A percentile compares a stretch with the other conserved stretches of the same genome.
These are phyloP conservation scores for Salvia splendens DNA, from an alignment of 257 asterid genomes.

Conservation along the genomic window DNA sequence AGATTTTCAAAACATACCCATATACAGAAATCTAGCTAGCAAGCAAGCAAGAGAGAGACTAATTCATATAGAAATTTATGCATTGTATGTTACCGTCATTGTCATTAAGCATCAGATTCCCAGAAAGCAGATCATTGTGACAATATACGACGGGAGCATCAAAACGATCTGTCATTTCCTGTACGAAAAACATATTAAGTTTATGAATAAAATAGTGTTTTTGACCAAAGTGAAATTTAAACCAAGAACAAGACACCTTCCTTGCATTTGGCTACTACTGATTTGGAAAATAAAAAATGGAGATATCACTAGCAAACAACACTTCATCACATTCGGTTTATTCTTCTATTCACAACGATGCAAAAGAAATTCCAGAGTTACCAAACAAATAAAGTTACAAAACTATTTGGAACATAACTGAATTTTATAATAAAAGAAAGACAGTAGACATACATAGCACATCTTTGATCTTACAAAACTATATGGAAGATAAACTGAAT, in stretches of 20 bases:
- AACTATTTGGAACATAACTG: conserved; percentile 3
- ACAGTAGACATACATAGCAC: neutral
- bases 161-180: conserved; percentile 78
- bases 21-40: conserved; percentile 9
- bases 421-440: neutral
- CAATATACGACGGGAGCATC: conserved; percentile 73
- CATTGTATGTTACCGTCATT: conserved; percentile 61
- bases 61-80: neutral
- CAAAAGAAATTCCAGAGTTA: conserved; percentile 5
- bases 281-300: conserved; percentile 5
- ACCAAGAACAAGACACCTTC: conserved; percentile 12
- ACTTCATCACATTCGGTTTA: conserved; percentile 6
- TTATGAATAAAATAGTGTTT: conserved; percentile 12
- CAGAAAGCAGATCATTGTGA: conserved; percentile 91
- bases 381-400: neutral
- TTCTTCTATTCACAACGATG: neutral
- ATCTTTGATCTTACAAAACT: too few relatives aligned
- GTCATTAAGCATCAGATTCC: conserved; percentile 89
- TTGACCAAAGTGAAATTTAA: conserved; percentile 13
- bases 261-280: conserved; percentile 10
- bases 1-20: conserved; percentile 6
- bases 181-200: conserved; percentile 37
- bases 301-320: conserved; percentile 7
- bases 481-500: too few relatives aligned
- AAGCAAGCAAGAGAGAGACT: neutral